phyloP scores from a whole-genome alignment of 2,329 filamentous ascomycete species.

The Nemania diffusa region DNA sequence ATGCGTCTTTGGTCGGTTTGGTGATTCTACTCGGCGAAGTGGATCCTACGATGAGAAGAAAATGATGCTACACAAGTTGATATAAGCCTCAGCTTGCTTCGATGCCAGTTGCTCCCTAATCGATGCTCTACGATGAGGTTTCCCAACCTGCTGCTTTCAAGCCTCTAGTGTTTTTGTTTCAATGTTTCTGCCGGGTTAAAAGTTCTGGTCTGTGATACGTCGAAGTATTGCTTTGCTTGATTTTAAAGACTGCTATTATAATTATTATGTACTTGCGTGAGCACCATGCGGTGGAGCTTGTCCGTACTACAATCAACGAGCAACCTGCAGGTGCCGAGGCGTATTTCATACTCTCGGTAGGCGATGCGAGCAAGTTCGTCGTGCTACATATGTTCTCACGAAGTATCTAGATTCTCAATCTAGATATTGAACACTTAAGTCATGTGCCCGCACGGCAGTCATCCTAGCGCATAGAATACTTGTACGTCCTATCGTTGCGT shows the following conservation, averaged over 20 bases:
- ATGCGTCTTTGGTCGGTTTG: conserved; percentile 22
- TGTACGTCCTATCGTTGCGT: neutral
- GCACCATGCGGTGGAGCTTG: neutral
- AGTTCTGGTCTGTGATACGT: neutral
- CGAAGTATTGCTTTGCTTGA: neutral
- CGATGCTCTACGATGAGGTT: conserved; percentile 22
- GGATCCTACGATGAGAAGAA: conserved; percentile 26
- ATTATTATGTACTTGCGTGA: neutral
- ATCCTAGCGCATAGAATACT: neutral
- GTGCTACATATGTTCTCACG: neutral
- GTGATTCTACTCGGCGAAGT: conserved; percentile 29
- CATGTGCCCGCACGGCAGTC: neutral
- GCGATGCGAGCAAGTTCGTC: neutral
- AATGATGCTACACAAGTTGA: conserved; percentile 35
- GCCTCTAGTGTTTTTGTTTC: neutral
- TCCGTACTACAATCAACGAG: neutral
- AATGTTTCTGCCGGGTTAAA: conserved; percentile 4
- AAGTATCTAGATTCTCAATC: neutral
- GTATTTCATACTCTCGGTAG: neutral
- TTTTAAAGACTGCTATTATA: neutral
- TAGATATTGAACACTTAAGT: neutral
- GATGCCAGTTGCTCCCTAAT: conserved; percentile 17
- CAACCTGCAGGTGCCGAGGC: neutral
- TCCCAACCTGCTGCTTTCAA: conserved; percentile 4
- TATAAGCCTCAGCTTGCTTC: conserved; percentile 33